Base-by-base conservation (phyloP, 306 rosid species). In the Senna siamea region DNA sequence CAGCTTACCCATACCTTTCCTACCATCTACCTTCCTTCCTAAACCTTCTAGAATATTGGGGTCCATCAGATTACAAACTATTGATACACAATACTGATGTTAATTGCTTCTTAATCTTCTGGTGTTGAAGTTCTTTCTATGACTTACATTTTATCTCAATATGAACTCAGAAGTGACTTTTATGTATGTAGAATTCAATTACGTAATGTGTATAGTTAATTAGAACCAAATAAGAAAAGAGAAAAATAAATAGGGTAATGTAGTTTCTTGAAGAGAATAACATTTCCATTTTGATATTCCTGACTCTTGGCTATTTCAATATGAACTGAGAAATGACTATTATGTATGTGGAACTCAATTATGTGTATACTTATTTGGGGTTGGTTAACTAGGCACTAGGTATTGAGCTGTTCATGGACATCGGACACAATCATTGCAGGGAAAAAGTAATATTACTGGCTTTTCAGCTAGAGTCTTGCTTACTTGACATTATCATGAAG, bases 1-100 rank as follows among this genome's bases (percentile, higher is more conserved):
- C n/a, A n/a, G n/a, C n/a, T n/a, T n/a, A n/a, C n/a, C n/a, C n/a
- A n/a, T n/a, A n/a, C n/a, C n/a, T n/a, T n/a, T n/a, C n/a, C n/a
- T n/a, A n/a, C n/a, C n/a, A n/a, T n/a, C n/a, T n/a, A n/a, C n/a
- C n/a, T n/a, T n/a, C n/a, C n/a, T n/a, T n/a, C n/a, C n/a, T n/a
- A n/a, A n/a, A n/a, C n/a, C n/a, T n/a, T n/a, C n/a, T n/a, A n/a
- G n/a, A n/a, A n/a, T n/a, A n/a, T n/a, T n/a, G n/a, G n/a, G n/a
- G n/a, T n/a, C n/a, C n/a, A n/a, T n/a, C n/a, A n/a, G n/a, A n/a
- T 81, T 60, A 28, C 82, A 79, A 76, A 76, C 73, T 70, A 76
- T 67, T 32, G 75, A 50, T 54, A 17, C 54, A 44, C 44, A 23
- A 6, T 51, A 22, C 57, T 70, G 66, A 52, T 79, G 56, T 70